phyloP scores from a whole-genome alignment of 495 filamentous ascomycete genomes.

The Penicillium macrosclerotiorum region DNA sequence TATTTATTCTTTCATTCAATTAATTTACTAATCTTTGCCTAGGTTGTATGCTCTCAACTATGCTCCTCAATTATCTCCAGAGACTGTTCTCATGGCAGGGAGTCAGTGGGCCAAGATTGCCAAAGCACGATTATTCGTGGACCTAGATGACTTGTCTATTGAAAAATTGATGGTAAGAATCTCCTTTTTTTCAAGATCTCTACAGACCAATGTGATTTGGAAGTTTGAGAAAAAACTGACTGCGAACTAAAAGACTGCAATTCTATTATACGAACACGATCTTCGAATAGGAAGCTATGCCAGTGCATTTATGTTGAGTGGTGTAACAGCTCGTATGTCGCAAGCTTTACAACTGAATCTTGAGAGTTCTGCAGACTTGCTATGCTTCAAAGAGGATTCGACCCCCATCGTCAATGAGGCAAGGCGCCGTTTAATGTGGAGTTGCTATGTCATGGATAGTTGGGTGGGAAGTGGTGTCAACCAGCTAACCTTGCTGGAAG shows the following conservation, averaged over 20 bases:
- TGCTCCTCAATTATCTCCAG: constrained; percentile 3
- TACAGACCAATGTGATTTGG: background rate
- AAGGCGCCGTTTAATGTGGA: constrained; percentile 25
- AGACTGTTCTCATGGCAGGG: constrained; percentile 15
- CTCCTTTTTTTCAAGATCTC: too few species aligned
- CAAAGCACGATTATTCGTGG: constrained; percentile 19
- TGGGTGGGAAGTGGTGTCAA: constrained; percentile 25
- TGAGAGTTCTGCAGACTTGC: constrained; percentile 23
- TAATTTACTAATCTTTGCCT: background rate
- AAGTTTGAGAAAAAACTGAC: background rate
- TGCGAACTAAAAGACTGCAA: constrained; percentile 13
- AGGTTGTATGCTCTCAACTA: constrained; percentile 15
- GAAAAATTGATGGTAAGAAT: constrained; percentile 22
- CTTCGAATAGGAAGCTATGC: constrained; percentile 25
- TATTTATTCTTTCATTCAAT: background rate
- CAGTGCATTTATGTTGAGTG: constrained; percentile 22
- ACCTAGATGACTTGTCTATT: constrained; percentile 22
- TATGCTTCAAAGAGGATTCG: constrained; percentile 13
- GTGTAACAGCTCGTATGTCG: constrained; percentile 23
- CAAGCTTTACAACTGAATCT: constrained; percentile 27
- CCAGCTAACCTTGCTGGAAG: constrained; percentile 21
- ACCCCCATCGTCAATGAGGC: constrained; percentile 13
- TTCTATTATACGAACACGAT: constrained; percentile 25
- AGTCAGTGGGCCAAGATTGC: constrained; percentile 25
- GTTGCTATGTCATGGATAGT: constrained; percentile 29